Percentiles rank a stretch among this genome's conserved stretches.
Evolutionary conservation across 768 basidiomycete genomes (phyloP).

Genomic region (Tricholoma hemisulphureum): DNA sequence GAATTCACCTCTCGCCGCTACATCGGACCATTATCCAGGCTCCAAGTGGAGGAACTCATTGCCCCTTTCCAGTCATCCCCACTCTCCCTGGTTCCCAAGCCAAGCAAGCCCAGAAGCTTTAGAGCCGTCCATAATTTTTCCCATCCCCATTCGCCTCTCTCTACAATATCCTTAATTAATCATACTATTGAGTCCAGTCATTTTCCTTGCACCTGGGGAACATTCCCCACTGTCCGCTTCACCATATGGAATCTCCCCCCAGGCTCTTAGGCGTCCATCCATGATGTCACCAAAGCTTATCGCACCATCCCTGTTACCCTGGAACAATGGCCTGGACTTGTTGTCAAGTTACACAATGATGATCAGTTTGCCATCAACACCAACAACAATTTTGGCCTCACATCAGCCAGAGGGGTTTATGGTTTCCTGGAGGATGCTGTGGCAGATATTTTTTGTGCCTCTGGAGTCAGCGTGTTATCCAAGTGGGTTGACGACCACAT

Average conservation of each 20-base stretch:
- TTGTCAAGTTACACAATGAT: background rate
- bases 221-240: too few relatives aligned
- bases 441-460: constrained; percentile 17
- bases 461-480: constrained; percentile 22
- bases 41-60: too few relatives aligned
- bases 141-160: too few relatives aligned
- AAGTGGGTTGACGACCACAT: constrained; percentile 30
- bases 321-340: constrained; percentile 9
- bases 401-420: background rate
- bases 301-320: constrained; percentile 4
- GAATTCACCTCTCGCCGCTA: too few relatives aligned
- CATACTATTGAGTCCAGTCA: constrained; percentile 14
- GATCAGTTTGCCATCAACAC: background rate
- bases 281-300: constrained; percentile 15
- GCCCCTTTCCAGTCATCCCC: too few relatives aligned
- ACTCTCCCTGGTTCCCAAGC: constrained; percentile 25
- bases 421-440: constrained; percentile 4
- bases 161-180: constrained; percentile 18
- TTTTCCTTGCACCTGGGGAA: too few relatives aligned
- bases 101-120: constrained; percentile 29
- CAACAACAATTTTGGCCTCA: background rate
- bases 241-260: too few relatives aligned
- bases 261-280: constrained; percentile 9
- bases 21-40: too few relatives aligned
- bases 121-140: too few relatives aligned